phyloP scores from a whole-genome alignment of 164 flowering plant species.

The Pachysandra terminalis region DNA sequence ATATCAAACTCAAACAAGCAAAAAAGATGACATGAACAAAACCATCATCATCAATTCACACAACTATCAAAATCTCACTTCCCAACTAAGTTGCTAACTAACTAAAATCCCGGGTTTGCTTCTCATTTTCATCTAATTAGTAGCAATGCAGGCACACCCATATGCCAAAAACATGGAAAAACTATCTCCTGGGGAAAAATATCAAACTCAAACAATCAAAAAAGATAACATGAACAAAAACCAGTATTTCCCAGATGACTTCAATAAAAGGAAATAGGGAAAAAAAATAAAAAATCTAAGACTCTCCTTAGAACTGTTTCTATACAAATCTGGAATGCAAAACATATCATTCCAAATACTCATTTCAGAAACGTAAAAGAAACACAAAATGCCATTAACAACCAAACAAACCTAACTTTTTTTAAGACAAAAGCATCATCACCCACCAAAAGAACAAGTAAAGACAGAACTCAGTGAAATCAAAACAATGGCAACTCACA shows the following conservation, averaged over 20 bases:
- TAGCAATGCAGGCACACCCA: not conserved
- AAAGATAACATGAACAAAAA: not conserved
- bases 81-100: not conserved
- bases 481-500: no score
- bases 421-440: no score
- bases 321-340: no score
- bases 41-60: not conserved
- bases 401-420: no score
- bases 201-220: not conserved
- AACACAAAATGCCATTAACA: no score
- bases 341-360: no score
- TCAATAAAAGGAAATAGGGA: not conserved
- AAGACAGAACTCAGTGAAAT: no score
- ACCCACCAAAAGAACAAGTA: not conserved
- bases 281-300: no score
- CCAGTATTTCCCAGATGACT: not conserved
- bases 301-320: not conserved
- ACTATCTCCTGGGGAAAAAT: not conserved
- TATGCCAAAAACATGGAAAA: not conserved
- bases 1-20: not conserved
- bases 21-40: not conserved
- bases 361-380: no score
- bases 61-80: slow-evolving; percentile 5
- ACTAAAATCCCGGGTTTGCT: not conserved
- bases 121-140: no score